These are phyloP conservation scores for Helianthus tuberosus DNA, from an alignment of 129 eudicot species.

Conservation along the genomic window DNA sequence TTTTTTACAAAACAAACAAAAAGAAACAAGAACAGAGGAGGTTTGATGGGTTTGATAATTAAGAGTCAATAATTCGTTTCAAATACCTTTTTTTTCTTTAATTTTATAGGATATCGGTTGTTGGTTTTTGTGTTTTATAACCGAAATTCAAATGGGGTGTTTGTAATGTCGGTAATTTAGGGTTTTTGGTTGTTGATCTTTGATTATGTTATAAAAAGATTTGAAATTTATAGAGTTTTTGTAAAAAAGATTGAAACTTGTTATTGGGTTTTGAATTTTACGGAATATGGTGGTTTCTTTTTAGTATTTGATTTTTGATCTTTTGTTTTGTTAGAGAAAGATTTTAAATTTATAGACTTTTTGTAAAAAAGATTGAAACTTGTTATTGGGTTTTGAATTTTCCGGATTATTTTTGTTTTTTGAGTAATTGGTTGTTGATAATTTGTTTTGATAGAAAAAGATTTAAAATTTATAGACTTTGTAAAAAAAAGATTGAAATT, in stretches of 20 bases:
- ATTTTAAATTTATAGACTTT: too few species aligned
- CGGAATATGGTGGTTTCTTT: too few species aligned
- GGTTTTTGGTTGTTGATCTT: constrained; percentile 11
- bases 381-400: background rate
- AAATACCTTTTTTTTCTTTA: background rate
- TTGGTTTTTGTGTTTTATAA: background rate
- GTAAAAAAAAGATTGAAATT: background rate
- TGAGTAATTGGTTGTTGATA: background rate
- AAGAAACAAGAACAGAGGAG: background rate
- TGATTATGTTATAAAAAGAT: too few species aligned
- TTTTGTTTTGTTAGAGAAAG: too few species aligned
- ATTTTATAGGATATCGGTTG: background rate
- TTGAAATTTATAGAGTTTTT: too few species aligned
- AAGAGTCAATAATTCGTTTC: background rate
- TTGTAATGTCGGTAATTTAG: constrained; percentile 1
- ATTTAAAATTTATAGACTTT: too few species aligned
- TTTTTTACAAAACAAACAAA: background rate
- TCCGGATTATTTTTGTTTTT: background rate
- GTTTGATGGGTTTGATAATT: background rate
- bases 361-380: too few species aligned
- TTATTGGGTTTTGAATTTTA: too few species aligned
- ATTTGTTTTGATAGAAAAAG: too few species aligned
- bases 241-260: too few species aligned
- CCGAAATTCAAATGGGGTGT: constrained; percentile 13
- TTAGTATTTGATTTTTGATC: background rate